Evolutionary conservation across 495 filamentous ascomycete species (phyloP).

Genomic region (Rhypophila decipiens): DNA sequence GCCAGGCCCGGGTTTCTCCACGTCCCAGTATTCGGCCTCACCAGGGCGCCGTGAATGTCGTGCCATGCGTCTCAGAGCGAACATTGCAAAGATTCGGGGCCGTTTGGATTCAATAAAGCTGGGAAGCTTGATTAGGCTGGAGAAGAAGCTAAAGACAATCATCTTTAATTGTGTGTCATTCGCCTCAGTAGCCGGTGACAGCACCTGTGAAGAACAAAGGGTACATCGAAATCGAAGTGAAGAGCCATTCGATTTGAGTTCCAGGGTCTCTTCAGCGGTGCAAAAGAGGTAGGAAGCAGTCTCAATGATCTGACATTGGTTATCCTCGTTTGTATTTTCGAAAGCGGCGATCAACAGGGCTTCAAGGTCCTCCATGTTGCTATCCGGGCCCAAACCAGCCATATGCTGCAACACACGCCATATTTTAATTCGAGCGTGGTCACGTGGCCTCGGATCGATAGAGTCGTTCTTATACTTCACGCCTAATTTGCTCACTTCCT

Average conservation of each 20-base stretch:
- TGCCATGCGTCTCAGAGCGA: slow-evolving; percentile 59
- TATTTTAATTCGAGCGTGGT: too few species aligned
- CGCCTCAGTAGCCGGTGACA: too few species aligned
- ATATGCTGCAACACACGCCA: too few species aligned
- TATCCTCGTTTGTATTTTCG: slow-evolving; percentile 26
- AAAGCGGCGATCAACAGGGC: too few species aligned
- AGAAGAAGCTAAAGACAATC: slow-evolving; percentile 45
- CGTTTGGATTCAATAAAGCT: slow-evolving; percentile 53
- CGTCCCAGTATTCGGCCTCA: slow-evolving; percentile 50
- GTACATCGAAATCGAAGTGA: slow-evolving; percentile 12
- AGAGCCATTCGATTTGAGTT: neutral
- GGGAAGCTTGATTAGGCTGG: slow-evolving; percentile 48
- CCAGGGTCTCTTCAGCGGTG: slow-evolving; percentile 27
- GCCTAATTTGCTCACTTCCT: slow-evolving; percentile 17
- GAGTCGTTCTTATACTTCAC: too few species aligned
- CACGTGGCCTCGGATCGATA: too few species aligned
- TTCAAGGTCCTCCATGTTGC: slow-evolving; percentile 10
- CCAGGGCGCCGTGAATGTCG: slow-evolving; percentile 62
- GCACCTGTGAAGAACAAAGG: slow-evolving; percentile 9
- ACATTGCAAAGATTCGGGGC: slow-evolving; percentile 65
- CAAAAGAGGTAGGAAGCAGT: slow-evolving; percentile 30
- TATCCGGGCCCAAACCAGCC: too few species aligned
- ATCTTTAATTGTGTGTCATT: too few species aligned
- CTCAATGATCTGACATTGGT: slow-evolving; percentile 28
- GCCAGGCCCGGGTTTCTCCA: slow-evolving; percentile 59